These are phyloP conservation scores for Chlamydomonas incerta DNA, from an alignment of 139 green algal genomes.

Conservation along the genomic window DNA sequence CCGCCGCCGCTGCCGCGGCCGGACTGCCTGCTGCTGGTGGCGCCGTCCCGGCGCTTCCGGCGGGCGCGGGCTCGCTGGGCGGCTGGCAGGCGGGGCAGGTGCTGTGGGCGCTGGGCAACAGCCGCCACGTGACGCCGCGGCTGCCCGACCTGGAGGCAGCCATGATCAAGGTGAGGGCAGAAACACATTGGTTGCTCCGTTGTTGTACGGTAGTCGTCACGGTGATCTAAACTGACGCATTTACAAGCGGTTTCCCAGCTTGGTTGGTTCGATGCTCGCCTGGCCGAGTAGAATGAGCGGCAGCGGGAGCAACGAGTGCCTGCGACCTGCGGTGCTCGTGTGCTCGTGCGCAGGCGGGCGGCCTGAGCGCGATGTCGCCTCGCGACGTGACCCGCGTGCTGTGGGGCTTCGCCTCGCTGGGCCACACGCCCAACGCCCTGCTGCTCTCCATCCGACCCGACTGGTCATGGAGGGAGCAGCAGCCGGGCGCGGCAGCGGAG, in stretches of 20 bases:
- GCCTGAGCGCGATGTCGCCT: constrained; percentile 20
- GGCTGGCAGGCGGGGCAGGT: constrained; percentile 46
- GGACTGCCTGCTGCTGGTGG: no score
- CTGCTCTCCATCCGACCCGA: constrained; percentile 33
- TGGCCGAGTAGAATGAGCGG: no score
- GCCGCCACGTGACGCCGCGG: constrained; percentile 47
- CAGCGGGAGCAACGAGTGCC: no score
- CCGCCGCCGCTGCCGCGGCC: neutral
- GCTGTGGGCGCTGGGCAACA: constrained; percentile 57
- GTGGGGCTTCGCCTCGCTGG: constrained; percentile 60
- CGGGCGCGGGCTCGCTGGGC: neutral
- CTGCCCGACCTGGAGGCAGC: constrained; percentile 51
- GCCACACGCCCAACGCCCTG: constrained; percentile 40
- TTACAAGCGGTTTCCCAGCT: no score
- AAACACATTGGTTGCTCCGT: no score
- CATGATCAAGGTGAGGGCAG: constrained; percentile 13
- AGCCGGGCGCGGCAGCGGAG: neutral
- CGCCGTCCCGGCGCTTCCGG: neutral
- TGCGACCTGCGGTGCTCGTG: no score
- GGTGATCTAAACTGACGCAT: no score
- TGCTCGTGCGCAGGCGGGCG: constrained; percentile 10
- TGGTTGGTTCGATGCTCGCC: no score
- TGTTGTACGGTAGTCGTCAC: no score
- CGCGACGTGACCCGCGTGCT: constrained; percentile 34
- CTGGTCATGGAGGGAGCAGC: constrained; percentile 24